phyloP scores from a whole-genome alignment of 768 basidiomycete genomes.

The Russula emetica region DNA sequence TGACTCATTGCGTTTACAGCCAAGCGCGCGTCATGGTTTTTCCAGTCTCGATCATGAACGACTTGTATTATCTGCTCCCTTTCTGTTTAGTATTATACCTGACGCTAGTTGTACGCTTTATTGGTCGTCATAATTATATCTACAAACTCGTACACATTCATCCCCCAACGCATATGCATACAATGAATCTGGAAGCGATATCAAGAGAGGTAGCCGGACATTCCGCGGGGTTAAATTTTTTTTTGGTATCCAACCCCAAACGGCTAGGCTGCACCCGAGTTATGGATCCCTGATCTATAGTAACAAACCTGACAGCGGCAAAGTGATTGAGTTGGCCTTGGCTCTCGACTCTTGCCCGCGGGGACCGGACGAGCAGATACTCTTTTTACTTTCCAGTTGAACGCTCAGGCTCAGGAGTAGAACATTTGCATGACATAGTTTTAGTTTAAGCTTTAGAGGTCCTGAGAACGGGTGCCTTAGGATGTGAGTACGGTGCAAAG shows the following conservation, averaged over 20 bases:
- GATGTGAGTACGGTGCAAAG: background rate
- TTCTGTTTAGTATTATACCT: conserved; percentile 31
- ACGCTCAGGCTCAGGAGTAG: background rate
- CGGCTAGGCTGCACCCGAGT: conserved; percentile 23
- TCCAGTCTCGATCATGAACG: conserved; percentile 64
- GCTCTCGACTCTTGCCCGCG: conserved; percentile 6
- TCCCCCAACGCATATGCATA: conserved; percentile 31
- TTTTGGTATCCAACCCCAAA: conserved; percentile 18
- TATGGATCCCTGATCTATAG: conserved; percentile 9
- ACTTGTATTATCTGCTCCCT: conserved; percentile 28
- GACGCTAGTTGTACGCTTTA: conserved; percentile 32
- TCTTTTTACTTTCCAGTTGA: background rate
- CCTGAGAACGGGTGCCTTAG: conserved; percentile 17
- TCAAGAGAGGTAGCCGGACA: background rate
- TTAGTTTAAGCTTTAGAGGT: conserved; percentile 17
- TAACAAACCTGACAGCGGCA: conserved; percentile 22
- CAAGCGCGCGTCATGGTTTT: conserved; percentile 93
- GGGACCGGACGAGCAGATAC: background rate
- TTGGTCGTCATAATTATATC: conserved; percentile 33
- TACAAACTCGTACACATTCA: conserved; percentile 28
- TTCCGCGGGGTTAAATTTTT: conserved; percentile 25
- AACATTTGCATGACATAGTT: background rate
- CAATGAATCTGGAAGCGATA: conserved; percentile 5
- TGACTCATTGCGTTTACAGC: conserved; percentile 19
- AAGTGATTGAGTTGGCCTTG: conserved; percentile 12